These are phyloP conservation scores for Margaritispora aquatica DNA, from an alignment of 495 filamentous ascomycete genomes.

Conservation along the genomic window DNA sequence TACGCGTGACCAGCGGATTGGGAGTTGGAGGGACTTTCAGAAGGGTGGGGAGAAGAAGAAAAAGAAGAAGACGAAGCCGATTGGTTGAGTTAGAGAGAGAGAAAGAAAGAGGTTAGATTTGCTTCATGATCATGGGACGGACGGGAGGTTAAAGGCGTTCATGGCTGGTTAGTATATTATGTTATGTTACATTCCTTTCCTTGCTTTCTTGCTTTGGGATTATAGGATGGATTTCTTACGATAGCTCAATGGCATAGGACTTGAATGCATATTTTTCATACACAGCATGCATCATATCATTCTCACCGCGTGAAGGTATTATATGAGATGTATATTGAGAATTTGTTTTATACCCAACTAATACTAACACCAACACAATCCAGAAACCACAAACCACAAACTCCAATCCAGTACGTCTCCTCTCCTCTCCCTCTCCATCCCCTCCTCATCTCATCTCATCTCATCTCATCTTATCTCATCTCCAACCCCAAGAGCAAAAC, in stretches of 20 bases:
- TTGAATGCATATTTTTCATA: neutral
- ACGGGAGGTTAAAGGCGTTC: no score
- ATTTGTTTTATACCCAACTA: neutral
- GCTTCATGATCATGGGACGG: no score
- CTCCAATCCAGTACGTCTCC: neutral
- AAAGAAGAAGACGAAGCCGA: slow-evolving; percentile 92
- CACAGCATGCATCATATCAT: neutral
- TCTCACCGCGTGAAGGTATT: no score
- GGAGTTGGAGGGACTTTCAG: slow-evolving; percentile 90
- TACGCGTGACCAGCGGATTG: slow-evolving; percentile 84
- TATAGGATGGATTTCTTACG: neutral
- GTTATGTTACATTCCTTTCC: no score
- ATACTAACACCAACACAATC: no score
- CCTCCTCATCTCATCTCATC: no score
- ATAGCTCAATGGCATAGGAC: no score
- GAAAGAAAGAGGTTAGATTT: no score
- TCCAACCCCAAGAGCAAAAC: no score
- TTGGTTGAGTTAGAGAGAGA: no score
- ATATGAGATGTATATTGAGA: neutral
- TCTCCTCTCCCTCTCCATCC: neutral
- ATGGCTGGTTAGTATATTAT: neutral
- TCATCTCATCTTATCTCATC: no score
- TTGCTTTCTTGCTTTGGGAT: neutral
- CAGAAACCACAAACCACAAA: no score
- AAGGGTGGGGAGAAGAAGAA: slow-evolving; percentile 69